phyloP scores from a whole-genome alignment of 192 early-diverging fungal species.

The Coemansia sp. region DNA sequence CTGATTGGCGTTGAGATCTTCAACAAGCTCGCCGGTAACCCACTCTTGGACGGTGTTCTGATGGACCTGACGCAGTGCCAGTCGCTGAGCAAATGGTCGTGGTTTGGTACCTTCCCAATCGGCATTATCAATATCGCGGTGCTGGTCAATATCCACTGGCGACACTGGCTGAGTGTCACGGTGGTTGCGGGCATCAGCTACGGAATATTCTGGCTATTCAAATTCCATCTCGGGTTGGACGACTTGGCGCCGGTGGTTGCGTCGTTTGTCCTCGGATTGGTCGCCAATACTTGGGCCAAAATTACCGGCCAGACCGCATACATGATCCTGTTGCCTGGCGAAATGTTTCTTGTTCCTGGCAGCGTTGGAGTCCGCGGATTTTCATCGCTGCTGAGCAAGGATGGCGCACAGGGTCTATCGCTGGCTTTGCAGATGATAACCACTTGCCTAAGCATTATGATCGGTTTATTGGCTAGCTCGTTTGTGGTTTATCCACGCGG shows the following conservation, averaged over 20 bases:
- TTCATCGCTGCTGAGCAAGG: constrained; percentile 57
- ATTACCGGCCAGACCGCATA: constrained; percentile 69
- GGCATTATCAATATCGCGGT: constrained; percentile 53
- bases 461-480: constrained; percentile 64
- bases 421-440: constrained; percentile 58
- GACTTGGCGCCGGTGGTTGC: constrained; percentile 61
- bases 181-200: constrained; percentile 64
- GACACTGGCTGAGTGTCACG: constrained; percentile 69
- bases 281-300: constrained; percentile 72
- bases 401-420: constrained; percentile 46
- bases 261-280: constrained; percentile 71
- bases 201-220: constrained; percentile 61
- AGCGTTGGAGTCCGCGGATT: constrained; percentile 64
- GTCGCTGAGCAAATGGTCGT: constrained; percentile 38
- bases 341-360: constrained; percentile 80
- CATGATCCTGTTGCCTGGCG: constrained; percentile 73
- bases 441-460: constrained; percentile 62
- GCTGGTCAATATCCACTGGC: constrained; percentile 54
- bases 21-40: constrained; percentile 55
- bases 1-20: constrained; percentile 59
- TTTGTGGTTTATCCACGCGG: constrained; percentile 57
- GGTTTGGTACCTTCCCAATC: constrained; percentile 57
- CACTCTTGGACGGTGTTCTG: constrained; percentile 4
- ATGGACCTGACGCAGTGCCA: constrained; percentile 52
- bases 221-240: constrained; percentile 52